phyloP scores from a whole-genome alignment of 306 rosid species.

The Amphicarpaea edgeworthii region DNA sequence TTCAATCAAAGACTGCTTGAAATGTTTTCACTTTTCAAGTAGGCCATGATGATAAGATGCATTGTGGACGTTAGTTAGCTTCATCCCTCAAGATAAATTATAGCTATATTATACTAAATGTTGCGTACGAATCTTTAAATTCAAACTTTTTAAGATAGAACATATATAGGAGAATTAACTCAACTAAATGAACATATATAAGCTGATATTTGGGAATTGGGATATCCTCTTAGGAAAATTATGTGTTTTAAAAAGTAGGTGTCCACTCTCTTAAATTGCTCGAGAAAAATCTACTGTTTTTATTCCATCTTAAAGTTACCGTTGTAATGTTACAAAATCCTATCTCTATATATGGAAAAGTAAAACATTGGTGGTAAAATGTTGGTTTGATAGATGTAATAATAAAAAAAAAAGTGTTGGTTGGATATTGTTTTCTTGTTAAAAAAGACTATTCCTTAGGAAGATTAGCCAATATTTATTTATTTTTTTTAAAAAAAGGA shows the following conservation, averaged over 20 bases:
- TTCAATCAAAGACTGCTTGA: not conserved
- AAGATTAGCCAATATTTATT: no score
- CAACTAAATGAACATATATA: no score
- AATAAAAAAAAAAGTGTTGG: no score
- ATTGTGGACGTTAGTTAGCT: not conserved
- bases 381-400: not conserved
- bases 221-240: no score
- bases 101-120: no score
- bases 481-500: no score
- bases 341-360: not conserved
- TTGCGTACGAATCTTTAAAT: no score
- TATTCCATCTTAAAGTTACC: not conserved
- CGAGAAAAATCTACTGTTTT: not conserved
- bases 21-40: not conserved
- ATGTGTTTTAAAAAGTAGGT: no score
- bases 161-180: no score
- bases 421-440: not conserved
- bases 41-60: not conserved
- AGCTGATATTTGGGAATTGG: no score
- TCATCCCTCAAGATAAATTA: not conserved
- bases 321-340: not conserved
- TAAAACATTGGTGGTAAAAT: not conserved
- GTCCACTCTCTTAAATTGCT: no score
- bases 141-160: no score
- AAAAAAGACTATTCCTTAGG: slow-evolving; percentile 14